phyloP scores from a whole-genome alignment of 305 asterid species.

The Rubia occidens region DNA sequence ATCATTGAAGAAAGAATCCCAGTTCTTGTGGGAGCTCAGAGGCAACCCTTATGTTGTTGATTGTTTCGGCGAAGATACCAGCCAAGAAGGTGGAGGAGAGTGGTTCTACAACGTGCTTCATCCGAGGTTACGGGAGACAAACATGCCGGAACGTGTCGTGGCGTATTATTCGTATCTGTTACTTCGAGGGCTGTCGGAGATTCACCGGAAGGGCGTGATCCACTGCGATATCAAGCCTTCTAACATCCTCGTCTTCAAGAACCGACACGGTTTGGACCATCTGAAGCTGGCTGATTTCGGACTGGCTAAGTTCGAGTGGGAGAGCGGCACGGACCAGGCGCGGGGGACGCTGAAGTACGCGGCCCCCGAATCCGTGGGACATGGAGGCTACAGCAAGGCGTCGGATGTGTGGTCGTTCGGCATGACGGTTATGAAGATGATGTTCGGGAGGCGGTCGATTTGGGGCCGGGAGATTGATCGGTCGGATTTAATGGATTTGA shows the following conservation, averaged over 20 bases:
- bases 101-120: background rate
- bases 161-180: background rate
- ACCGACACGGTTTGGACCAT: background rate
- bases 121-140: background rate
- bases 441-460: background rate
- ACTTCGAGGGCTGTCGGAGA: background rate
- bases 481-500: background rate
- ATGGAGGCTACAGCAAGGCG: background rate
- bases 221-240: background rate
- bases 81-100: background rate
- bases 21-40: background rate
- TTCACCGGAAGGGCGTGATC: background rate
- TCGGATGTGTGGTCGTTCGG: background rate
- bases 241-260: background rate
- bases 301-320: background rate
- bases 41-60: background rate
- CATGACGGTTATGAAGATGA: background rate
- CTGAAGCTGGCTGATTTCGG: conserved; percentile 1
- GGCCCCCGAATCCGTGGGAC: background rate
- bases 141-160: background rate
- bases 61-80: background rate
- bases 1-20: background rate
- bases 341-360: background rate
- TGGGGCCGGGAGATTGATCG: background rate
- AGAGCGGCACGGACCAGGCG: background rate